phyloP scores from a whole-genome alignment of 352 stramenopile species.

The Phytophthora meadii region DNA sequence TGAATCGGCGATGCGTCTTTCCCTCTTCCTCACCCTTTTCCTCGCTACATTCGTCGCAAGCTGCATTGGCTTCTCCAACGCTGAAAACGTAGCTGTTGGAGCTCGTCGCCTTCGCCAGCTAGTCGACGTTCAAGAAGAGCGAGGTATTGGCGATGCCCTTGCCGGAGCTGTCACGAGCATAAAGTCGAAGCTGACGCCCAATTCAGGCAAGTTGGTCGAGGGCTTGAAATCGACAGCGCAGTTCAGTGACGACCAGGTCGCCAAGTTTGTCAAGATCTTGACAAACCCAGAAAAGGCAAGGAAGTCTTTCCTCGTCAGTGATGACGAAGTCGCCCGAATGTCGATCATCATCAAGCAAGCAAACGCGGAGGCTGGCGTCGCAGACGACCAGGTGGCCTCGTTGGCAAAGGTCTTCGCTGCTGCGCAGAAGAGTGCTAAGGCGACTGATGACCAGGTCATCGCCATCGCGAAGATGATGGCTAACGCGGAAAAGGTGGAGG shows the following conservation, averaged over 20 bases:
- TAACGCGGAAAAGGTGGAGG: background rate
- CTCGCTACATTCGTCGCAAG: background rate
- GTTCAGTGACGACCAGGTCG: background rate
- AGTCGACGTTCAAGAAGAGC: background rate
- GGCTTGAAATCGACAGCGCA: background rate
- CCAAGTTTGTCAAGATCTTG: background rate
- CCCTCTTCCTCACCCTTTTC: background rate
- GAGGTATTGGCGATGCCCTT: background rate
- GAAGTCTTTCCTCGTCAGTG: background rate
- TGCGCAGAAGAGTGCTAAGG: background rate
- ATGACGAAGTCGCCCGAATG: background rate
- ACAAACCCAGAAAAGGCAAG: background rate
- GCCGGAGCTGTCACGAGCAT: background rate
- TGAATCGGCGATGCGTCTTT: background rate
- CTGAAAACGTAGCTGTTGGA: background rate
- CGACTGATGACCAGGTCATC: background rate
- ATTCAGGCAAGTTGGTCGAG: background rate
- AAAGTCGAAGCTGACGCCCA: background rate
- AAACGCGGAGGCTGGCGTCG: background rate
- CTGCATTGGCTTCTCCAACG: background rate
- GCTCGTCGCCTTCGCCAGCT: background rate
- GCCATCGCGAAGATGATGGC: background rate
- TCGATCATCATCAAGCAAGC: conserved; percentile 1
- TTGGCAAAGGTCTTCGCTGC: background rate
- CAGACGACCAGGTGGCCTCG: background rate